phyloP scores from a whole-genome alignment of 1,284 basidiomycete genomes.

The Rhizopogon parksii region DNA sequence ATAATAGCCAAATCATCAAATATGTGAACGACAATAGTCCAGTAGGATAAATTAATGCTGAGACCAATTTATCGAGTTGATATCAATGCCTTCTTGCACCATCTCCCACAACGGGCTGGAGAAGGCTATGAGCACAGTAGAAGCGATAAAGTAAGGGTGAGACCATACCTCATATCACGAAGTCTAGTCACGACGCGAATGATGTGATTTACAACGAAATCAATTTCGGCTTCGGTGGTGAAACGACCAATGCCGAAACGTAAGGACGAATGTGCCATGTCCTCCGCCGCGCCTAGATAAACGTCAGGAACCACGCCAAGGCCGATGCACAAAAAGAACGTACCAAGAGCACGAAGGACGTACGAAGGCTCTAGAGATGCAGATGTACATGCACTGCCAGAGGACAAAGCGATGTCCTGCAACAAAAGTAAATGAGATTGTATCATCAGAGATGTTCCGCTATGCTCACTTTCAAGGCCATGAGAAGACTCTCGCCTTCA shows the following conservation, averaged over 20 bases:
- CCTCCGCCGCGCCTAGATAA: conserved; percentile 79
- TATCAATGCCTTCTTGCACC: conserved; percentile 96
- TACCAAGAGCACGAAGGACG: conserved; percentile 90
- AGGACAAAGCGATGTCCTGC: conserved; percentile 93
- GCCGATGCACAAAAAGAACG: conserved; percentile 12
- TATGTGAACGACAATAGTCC: neutral
- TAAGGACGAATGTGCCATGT: conserved; percentile 97
- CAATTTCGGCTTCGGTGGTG: conserved; percentile 96
- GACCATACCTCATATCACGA: conserved; percentile 57
- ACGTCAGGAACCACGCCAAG: conserved; percentile 6
- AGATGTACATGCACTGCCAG: conserved; percentile 97
- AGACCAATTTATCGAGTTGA: conserved; percentile 90
- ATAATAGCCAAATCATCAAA: conserved; percentile 6
- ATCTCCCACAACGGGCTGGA: conserved; percentile 91
- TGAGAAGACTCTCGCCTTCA: conserved; percentile 94
- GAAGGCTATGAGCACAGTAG: conserved; percentile 10
- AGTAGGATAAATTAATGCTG: conserved; percentile 39
- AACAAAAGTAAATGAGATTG: conserved; percentile 3
- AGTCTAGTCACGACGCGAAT: conserved; percentile 74
- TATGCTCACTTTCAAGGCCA: conserved; percentile 90
- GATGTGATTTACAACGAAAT: conserved; percentile 90
- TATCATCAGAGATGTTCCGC: neutral
- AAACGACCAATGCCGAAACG: conserved; percentile 98
- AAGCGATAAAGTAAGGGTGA: conserved; percentile 3
- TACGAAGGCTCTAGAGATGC: conserved; percentile 98